Conservation (phyloP, 345 rosid species). For the Fremontodendron californicum region DNA sequence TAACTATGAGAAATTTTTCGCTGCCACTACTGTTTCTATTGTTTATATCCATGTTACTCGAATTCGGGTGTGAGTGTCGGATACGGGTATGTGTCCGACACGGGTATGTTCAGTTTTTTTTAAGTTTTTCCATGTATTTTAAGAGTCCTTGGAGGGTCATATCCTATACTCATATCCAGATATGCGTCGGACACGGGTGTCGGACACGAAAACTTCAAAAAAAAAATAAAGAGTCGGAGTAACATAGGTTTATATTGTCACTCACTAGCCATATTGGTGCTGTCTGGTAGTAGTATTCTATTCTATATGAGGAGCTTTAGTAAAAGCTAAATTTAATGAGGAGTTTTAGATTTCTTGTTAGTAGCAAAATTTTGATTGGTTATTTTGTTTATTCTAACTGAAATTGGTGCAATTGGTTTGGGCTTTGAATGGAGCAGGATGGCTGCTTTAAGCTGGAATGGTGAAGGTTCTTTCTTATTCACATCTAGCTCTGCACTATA, state of each 20-base stretch:
- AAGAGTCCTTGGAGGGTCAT: too few relatives aligned
- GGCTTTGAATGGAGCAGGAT: slow-evolving; percentile 39
- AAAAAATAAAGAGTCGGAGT: too few relatives aligned
- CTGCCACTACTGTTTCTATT: not conserved
- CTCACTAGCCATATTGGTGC: not conserved
- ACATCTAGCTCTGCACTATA: slow-evolving; percentile 88
- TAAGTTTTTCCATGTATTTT: too few relatives aligned
- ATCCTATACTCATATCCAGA: too few relatives aligned
- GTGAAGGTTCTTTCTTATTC: slow-evolving; percentile 83
- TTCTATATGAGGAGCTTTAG: not conserved
- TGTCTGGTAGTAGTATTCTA: not conserved
- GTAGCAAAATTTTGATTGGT: not conserved
- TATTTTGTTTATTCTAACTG: not conserved
- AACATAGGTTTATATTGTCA: too few relatives aligned
- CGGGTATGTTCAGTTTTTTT: too few relatives aligned
- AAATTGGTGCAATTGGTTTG: slow-evolving; percentile 15
- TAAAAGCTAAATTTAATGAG: not conserved
- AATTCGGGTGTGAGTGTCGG: too few relatives aligned
- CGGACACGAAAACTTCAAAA: too few relatives aligned
- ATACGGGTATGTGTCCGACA: too few relatives aligned
- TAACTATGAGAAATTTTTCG: slow-evolving; percentile 14
- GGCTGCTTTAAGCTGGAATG: slow-evolving; percentile 86
- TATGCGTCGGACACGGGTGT: too few relatives aligned
- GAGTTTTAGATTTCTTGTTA: not conserved
- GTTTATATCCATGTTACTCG: too few relatives aligned